Evolutionary conservation across 495 filamentous ascomycete species (phyloP).

Genomic region (Antarctomyces pellizariae): DNA sequence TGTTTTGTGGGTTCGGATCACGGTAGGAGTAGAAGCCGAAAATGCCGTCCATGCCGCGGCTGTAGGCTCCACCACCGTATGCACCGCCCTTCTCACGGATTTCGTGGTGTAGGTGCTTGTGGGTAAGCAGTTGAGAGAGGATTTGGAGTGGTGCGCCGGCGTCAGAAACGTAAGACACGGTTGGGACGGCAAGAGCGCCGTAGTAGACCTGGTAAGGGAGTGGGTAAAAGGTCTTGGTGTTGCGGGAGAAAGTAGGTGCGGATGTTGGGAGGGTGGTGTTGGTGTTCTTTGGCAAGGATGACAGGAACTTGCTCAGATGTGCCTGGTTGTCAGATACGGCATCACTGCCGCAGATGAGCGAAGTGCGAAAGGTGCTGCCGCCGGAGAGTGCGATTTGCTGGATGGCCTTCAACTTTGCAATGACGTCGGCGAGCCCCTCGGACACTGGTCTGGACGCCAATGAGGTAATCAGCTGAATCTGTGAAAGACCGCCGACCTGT

Average conservation of each 20-base stretch:
- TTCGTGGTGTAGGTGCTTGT: conserved; percentile 91
- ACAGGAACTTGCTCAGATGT: conserved; percentile 48
- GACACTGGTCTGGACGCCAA: conserved; percentile 26
- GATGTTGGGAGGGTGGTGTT: conserved; percentile 16
- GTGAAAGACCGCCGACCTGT: conserved; percentile 64
- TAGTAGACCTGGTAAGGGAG: conserved; percentile 96
- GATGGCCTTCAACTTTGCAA: conserved; percentile 70
- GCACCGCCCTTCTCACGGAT: conserved; percentile 96
- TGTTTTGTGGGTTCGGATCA: conserved; percentile 87
- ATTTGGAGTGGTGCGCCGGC: conserved; percentile 62
- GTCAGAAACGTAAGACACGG: conserved; percentile 59
- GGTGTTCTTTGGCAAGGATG: conserved; percentile 24
- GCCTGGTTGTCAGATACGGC: conserved; percentile 44
- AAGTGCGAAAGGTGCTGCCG: conserved; percentile 36
- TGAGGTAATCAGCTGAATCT: conserved; percentile 62
- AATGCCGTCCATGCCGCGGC: conserved; percentile 50
- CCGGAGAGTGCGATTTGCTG: conserved; percentile 47
- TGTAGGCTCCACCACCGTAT: conserved; percentile 80
- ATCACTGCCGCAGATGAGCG: conserved; percentile 66
- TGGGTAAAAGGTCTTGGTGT: conserved; percentile 66
- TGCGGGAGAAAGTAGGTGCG: conserved; percentile 11
- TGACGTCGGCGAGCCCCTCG: conserved; percentile 47
- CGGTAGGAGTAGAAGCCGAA: conserved; percentile 94
- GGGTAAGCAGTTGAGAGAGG: conserved; percentile 80
- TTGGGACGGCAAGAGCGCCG: conserved; percentile 54